Evolutionary conservation across 768 basidiomycete species (phyloP), one percentile per base, ranked within the genome.

Genomic region (Phanerochaete carnosa): DNA sequence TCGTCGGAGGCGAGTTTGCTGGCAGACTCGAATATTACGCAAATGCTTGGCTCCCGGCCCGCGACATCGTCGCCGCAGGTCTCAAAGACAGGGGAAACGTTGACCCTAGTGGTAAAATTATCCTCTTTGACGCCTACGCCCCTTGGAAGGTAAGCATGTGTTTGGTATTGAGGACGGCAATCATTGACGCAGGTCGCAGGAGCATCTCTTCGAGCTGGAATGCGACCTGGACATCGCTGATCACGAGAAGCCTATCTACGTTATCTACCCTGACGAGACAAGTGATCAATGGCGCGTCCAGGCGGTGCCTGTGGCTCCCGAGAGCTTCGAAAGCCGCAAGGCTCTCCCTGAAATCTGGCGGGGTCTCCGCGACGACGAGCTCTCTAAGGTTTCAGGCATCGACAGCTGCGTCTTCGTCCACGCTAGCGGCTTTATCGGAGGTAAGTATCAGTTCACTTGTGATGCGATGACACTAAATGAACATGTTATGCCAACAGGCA

Each of bases 341-440:
- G 87, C 94, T 1, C 78, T 99, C 43, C 97, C 97, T 1, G 94
- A 97, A 69, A 79, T 80, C 63, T 99, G 97, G 97, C 83, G 95
- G 62, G 97, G 97, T 6, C 74, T 94, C 39, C 80, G 97, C 50
- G 96, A 98, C 72, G 90, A 92, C 11, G 82, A 83, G 47, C 77
- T 99, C 43, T 90, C 88, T 50, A 75, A 83, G 64, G 74, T 83
- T 7, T 85, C 85, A 16, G 92, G 93, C 2, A 85, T 98, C 61
- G 82, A 85, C 0, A 94, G 88, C 1, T 83, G 95, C 55, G 85
- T 97, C 57, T 99, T 99, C 69, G 87, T 95, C 26, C 97, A 99
- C 75, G 94, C 95, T 0, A 90, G 89, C 60, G 97, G 97, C 8
- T 99, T 99, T 73, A 98, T 95, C 69, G 97, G 97, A 68, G 95